Evolutionary conservation across 495 filamentous ascomycete species (phyloP), one percentile per base, ranked within the genome.

Genomic region (Beverwykella pulmonaria): DNA sequence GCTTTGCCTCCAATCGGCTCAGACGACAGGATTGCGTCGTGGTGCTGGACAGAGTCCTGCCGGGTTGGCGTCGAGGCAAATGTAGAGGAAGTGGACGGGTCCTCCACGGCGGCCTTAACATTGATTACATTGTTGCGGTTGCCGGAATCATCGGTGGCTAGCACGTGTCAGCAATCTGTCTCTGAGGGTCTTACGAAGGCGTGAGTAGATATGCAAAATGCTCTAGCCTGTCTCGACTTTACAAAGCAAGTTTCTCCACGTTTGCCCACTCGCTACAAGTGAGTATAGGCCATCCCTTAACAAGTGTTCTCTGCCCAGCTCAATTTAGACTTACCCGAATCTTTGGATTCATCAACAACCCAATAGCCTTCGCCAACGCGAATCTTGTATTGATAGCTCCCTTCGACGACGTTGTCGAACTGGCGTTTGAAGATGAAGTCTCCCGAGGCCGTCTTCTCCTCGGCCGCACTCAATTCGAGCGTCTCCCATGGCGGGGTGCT

Each of bases 341-440:
- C 78, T 5, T 76, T 74, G 36, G 73, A 73, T 25, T 88, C 83
- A 58, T 90, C 82, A 50, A 87, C 70, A 2, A 84, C 81, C 89
- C 88, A 86, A 67, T 89, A 81, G 32, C 83, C 83, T 1, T 75
- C 50, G 5, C 86, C 88, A 54, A 89, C 74, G 23, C 87, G 81
- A 70, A 91, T 90, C 73, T 90, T 90, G 78, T 90, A 91, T 67
- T 88, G 83, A 63, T 87, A 84, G 61, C 83, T 69, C 19, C 81
- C 80, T 27, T 77, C 71, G 29, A 87, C 70, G 23, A 82, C 78
- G 39, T 83, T 80, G 19, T 79, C 77, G 25, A 82, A 78, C 0
- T 48, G 19, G 53, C 60, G 72, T 48, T 5, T 48, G 62, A 77
- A 78, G 41, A 70, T 70, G 17, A 73, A 66, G 19, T 75, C 70